phyloP scores from a whole-genome alignment of 2,329 filamentous ascomycete species.

The Pseudocercospora crystallina region DNA sequence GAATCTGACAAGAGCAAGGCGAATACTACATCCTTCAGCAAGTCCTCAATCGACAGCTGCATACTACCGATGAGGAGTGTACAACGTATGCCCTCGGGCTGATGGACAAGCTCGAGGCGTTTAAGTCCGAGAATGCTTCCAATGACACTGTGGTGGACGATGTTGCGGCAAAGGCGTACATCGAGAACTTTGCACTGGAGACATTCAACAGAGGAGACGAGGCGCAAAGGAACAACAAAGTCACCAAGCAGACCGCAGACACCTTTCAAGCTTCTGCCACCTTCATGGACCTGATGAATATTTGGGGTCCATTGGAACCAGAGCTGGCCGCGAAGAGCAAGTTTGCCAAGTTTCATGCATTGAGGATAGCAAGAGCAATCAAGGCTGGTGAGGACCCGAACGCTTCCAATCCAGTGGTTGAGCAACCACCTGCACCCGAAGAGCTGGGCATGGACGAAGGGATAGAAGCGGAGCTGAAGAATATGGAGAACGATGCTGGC shows the following conservation, averaged over 20 bases:
- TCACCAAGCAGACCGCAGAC: conserved; percentile 77
- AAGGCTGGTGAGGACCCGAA: conserved; percentile 92
- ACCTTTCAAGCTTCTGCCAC: conserved; percentile 91
- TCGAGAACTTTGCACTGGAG: conserved; percentile 90
- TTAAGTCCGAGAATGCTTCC: conserved; percentile 68
- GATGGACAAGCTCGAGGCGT: conserved; percentile 89
- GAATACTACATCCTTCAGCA: conserved; percentile 93
- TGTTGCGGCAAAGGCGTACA: conserved; percentile 80
- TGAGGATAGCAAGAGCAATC: conserved; percentile 85
- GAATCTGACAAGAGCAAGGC: conserved; percentile 50
- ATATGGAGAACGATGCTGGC: conserved; percentile 26
- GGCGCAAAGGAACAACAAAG: conserved; percentile 69
- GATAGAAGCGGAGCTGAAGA: conserved; percentile 30
- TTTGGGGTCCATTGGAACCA: conserved; percentile 75
- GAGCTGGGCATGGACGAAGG: conserved; percentile 22
- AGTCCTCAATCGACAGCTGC: conserved; percentile 77
- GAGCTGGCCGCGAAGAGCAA: conserved; percentile 86
- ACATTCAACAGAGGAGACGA: conserved; percentile 83
- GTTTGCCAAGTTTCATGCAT: conserved; percentile 93
- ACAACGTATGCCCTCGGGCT: conserved; percentile 76
- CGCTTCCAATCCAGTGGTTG: conserved; percentile 75
- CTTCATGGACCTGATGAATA: conserved; percentile 82
- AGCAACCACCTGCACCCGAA: conserved; percentile 34
- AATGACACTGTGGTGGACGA: conserved; percentile 88
- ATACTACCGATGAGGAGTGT: conserved; percentile 74